A percentile compares a stretch with the other conserved stretches of the same genome.
Conservation (phyloP, 2,329 filamentous ascomycete genomes). For the Beauveria caledonica region DNA sequence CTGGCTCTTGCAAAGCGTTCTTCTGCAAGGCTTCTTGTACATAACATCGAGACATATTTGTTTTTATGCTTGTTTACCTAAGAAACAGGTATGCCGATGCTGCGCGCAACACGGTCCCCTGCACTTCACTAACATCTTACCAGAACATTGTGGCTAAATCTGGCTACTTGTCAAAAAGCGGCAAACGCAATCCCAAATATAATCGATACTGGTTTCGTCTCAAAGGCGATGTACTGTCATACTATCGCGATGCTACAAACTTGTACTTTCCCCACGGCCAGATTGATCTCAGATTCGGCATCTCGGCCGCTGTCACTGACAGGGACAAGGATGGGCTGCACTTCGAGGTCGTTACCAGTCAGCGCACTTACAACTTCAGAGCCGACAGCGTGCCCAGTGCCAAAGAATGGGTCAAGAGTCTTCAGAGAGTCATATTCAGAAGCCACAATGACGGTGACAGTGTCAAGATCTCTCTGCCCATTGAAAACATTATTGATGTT, state of each 20-base stretch:
- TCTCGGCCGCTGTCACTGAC: conserved; percentile 72
- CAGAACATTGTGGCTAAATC: conserved; percentile 72
- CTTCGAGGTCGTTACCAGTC: conserved; percentile 75
- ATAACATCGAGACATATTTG: conserved; percentile 89
- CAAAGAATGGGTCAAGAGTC: conserved; percentile 90
- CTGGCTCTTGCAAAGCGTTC: conserved; percentile 83
- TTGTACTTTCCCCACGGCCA: conserved; percentile 88
- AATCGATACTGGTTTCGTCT: conserved; percentile 89
- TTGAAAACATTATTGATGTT: conserved; percentile 82
- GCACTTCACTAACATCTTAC: neutral
- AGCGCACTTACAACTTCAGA: conserved; percentile 77
- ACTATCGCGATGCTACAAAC: conserved; percentile 75
- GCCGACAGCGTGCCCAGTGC: conserved; percentile 83
- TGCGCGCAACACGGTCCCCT: neutral
- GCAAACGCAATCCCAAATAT: conserved; percentile 79
- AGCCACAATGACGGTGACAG: conserved; percentile 95
- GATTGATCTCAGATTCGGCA: conserved; percentile 85
- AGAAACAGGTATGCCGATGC: conserved; percentile 61
- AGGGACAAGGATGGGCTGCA: conserved; percentile 68
- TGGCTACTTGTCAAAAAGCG: conserved; percentile 80
- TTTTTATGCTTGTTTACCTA: conserved; percentile 95
- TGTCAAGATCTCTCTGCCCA: conserved; percentile 88
- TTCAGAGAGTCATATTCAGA: conserved; percentile 91
- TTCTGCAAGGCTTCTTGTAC: conserved; percentile 93
- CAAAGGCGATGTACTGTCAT: conserved; percentile 85